phyloP scores from a whole-genome alignment of 169 alveolate species.

The Theileria orientalis region DNA sequence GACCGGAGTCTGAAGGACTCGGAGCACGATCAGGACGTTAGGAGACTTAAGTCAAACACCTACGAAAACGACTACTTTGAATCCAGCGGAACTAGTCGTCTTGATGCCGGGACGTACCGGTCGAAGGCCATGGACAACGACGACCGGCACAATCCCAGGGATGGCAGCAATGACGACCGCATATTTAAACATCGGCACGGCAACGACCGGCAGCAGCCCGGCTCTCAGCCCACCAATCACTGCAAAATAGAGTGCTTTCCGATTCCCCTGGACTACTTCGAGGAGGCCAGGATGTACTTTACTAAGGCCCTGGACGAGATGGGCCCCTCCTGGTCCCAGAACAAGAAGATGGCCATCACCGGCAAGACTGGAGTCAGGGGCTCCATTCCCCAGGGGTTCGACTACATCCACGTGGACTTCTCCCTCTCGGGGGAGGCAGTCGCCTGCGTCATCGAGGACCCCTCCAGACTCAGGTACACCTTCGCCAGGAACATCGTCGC shows the following conservation, averaged over 20 bases:
- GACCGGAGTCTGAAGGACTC: slow-evolving; percentile 28
- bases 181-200: background rate
- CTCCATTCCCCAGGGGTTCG: slow-evolving; percentile 60
- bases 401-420: slow-evolving; percentile 58
- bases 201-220: background rate
- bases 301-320: slow-evolving; percentile 43
- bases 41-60: no score
- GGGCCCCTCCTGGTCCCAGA: slow-evolving; percentile 51
- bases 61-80: no score
- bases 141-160: no score
- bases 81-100: background rate
- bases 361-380: slow-evolving; percentile 63
- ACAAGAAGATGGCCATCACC: slow-evolving; percentile 20
- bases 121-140: no score
- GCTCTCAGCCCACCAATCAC: slow-evolving; percentile 14
- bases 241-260: slow-evolving; percentile 54
- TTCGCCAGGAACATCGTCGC: slow-evolving; percentile 49
- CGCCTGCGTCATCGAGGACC: slow-evolving; percentile 59
- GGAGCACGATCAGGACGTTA: no score
- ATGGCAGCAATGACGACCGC: no score
- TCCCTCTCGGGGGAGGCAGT: slow-evolving; percentile 58
- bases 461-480: background rate
- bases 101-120: background rate
- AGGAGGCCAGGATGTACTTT: slow-evolving; percentile 45
- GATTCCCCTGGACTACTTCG: slow-evolving; percentile 15